phyloP scores from a whole-genome alignment of 2,329 filamentous ascomycete genomes.

The Colletotrichum aenigma region DNA sequence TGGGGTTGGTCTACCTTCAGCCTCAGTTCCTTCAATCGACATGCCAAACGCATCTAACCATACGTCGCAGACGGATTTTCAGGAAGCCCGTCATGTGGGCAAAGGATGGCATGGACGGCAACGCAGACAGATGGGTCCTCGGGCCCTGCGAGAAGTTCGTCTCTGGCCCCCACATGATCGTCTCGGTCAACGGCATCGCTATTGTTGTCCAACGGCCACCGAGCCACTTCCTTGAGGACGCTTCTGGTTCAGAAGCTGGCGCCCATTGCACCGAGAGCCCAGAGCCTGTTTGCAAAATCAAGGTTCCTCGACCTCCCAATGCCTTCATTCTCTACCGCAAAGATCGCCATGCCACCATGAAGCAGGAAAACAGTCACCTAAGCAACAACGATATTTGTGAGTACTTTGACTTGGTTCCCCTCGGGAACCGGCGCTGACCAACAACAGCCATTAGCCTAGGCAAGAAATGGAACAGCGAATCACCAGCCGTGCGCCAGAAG shows the following conservation, averaged over 20 bases:
- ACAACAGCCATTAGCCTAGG: conserved; percentile 29
- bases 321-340: conserved; percentile 38
- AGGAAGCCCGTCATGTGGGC: conserved; percentile 14
- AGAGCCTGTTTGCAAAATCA: conserved; percentile 2
- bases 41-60: not conserved
- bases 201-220: conserved; percentile 6
- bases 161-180: conserved; percentile 8
- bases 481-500: conserved; percentile 20
- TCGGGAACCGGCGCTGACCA: not conserved
- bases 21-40: not conserved
- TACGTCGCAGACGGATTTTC: not conserved
- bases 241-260: not conserved
- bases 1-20: not conserved
- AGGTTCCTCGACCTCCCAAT: conserved; percentile 33
- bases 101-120: conserved; percentile 7
- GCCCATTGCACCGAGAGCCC: not conserved
- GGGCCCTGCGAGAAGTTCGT: conserved; percentile 7
- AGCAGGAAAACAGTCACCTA: conserved; percentile 24
- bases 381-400: conserved; percentile 34
- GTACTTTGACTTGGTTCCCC: conserved; percentile 1
- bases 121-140: conserved; percentile 13
- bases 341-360: conserved; percentile 27
- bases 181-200: conserved; percentile 6
- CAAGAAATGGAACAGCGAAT: conserved; percentile 31
- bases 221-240: not conserved